Conservation (phyloP, 306 rosid species). For the Myrica gale region DNA sequence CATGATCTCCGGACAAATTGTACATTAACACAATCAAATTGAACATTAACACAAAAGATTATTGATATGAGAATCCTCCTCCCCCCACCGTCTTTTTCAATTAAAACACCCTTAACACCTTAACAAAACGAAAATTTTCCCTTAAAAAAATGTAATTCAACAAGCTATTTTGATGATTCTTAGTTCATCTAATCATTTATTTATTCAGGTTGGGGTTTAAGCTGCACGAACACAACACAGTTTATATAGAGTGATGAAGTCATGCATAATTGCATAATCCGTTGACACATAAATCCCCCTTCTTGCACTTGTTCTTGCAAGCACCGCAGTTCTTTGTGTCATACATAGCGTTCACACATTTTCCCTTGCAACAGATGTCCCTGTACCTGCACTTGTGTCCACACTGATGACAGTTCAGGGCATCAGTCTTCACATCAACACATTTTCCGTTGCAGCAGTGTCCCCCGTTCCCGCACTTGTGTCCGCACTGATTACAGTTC, state of each 20-base stretch:
- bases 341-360: slow-evolving; percentile 40
- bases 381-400: slow-evolving; percentile 40
- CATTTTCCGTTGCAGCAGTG: slow-evolving; percentile 51
- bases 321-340: slow-evolving; percentile 46
- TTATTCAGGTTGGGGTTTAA: no score
- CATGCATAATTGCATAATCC: slow-evolving; percentile 50
- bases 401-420: slow-evolving; percentile 48
- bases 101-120: no score
- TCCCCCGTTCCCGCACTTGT: slow-evolving; percentile 35
- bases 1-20: no score
- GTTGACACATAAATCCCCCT: slow-evolving; percentile 43
- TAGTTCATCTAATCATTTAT: no score
- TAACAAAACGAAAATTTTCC: no score
- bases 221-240: no score
- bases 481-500: slow-evolving; percentile 49
- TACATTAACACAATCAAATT: no score
- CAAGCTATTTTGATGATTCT: no score
- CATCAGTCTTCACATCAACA: slow-evolving; percentile 34
- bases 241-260: not conserved
- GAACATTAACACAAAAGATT: no score
- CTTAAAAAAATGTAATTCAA: no score
- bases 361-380: slow-evolving; percentile 45
- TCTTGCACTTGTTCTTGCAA: slow-evolving; percentile 45
- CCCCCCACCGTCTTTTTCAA: no score
- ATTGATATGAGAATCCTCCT: no score